These are phyloP conservation scores for Kluyveromyces lactis DNA, from an alignment of 805 yeast genomes.

Conservation along the genomic window DNA sequence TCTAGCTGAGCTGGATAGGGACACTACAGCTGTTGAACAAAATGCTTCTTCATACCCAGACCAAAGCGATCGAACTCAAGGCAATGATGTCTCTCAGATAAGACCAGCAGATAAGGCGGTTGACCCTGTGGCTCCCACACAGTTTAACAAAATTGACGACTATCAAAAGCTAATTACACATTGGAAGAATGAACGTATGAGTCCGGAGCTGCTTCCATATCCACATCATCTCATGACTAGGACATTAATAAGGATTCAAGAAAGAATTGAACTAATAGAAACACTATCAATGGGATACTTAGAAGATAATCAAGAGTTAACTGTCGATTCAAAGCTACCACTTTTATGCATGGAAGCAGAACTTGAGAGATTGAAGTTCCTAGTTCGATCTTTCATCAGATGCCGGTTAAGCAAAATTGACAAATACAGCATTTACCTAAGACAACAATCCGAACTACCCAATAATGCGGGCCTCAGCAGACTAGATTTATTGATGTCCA, in stretches of 20 bases:
- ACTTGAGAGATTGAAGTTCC: slow-evolving; percentile 74
- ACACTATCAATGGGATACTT: slow-evolving; percentile 71
- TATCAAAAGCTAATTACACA: slow-evolving; percentile 39
- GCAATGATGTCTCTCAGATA: slow-evolving; percentile 15
- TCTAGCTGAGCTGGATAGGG: slow-evolving; percentile 53
- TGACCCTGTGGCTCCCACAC: background rate
- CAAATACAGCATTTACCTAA: slow-evolving; percentile 51
- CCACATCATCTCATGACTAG: slow-evolving; percentile 51
- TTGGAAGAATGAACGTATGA: slow-evolving; percentile 79
- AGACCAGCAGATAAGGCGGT: slow-evolving; percentile 7
- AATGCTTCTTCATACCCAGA: slow-evolving; percentile 7
- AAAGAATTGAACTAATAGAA: slow-evolving; percentile 69
- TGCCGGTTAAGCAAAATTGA: slow-evolving; percentile 73
- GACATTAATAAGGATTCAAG: slow-evolving; percentile 50
- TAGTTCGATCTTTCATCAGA: slow-evolving; percentile 74
- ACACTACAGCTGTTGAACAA: slow-evolving; percentile 29
- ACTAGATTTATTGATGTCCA: slow-evolving; percentile 35
- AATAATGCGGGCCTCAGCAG: slow-evolving; percentile 20
- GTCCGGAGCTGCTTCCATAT: slow-evolving; percentile 82
- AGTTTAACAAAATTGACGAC: slow-evolving; percentile 12
- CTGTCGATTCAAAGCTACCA: slow-evolving; percentile 50
- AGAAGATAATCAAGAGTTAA: slow-evolving; percentile 28
- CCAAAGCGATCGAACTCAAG: slow-evolving; percentile 10
- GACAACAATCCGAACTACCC: slow-evolving; percentile 30
- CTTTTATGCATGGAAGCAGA: slow-evolving; percentile 86